Conservation (phyloP, 2,329 filamentous ascomycete species). For the Paecilomyces dactylethromorphus region DNA sequence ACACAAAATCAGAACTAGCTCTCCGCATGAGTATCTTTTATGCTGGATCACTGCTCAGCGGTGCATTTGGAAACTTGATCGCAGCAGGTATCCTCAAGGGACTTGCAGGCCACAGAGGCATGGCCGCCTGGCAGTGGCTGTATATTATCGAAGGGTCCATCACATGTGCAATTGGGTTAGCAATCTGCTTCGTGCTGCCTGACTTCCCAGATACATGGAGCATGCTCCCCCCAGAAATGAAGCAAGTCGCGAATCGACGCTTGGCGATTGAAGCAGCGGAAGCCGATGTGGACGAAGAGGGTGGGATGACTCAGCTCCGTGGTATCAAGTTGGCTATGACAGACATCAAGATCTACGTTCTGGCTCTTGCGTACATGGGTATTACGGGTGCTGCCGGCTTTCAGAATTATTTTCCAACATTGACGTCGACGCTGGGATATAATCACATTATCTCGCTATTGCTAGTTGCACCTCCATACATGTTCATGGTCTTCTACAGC, state of each 20-base stretch:
- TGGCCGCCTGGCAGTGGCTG: constrained; percentile 35
- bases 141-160: constrained; percentile 34
- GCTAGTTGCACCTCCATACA: constrained; percentile 48
- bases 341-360: constrained; percentile 45
- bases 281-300: constrained; percentile 42
- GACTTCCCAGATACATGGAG: constrained; percentile 40
- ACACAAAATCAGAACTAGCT: constrained; percentile 47
- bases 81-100: constrained; percentile 45
- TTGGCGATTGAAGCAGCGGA: constrained; percentile 44
- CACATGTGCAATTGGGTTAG: constrained; percentile 27
- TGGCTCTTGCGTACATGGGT: constrained; percentile 40
- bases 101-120: constrained; percentile 25
- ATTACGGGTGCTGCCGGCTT: constrained; percentile 47
- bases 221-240: constrained; percentile 34
- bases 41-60: constrained; percentile 44
- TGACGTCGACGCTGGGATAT: constrained; percentile 41
- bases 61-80: constrained; percentile 49
- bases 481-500: constrained; percentile 47
- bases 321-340: constrained; percentile 47
- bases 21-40: constrained; percentile 49
- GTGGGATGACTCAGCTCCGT: constrained; percentile 41
- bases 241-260: constrained; percentile 37
- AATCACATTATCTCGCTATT: constrained; percentile 43
- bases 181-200: constrained; percentile 27
- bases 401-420: constrained; percentile 52